A percentile compares a stretch with the other conserved stretches of the same genome.
These are phyloP conservation scores for Nothopassalora personata DNA, from an alignment of 2,329 filamentous ascomycete genomes.

Conservation along the genomic window DNA sequence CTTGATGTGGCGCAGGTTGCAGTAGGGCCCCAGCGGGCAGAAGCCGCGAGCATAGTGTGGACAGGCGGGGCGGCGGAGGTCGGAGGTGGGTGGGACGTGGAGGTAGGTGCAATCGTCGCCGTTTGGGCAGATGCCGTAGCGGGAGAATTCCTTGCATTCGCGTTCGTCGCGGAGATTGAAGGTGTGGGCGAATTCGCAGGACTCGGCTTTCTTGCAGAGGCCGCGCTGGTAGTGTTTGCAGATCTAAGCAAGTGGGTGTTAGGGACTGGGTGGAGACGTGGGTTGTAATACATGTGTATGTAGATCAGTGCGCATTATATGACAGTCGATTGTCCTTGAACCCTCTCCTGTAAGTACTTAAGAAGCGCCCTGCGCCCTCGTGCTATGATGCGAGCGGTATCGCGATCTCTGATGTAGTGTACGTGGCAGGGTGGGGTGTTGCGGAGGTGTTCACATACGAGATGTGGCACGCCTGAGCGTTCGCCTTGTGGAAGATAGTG, in stretches of 20 bases:
- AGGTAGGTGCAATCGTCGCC: slow-evolving; percentile 74
- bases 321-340: neutral
- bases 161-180: slow-evolving; percentile 98
- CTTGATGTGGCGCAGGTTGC: slow-evolving; percentile 82
- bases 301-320: neutral
- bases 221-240: slow-evolving; percentile 79
- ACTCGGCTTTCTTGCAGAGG: slow-evolving; percentile 94
- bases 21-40: slow-evolving; percentile 82
- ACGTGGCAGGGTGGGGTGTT: neutral
- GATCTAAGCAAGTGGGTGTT: neutral
- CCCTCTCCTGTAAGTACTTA: neutral
- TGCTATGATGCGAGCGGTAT: neutral
- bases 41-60: slow-evolving; percentile 86
- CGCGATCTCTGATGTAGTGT: neutral
- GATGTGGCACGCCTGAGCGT: slow-evolving; percentile 35
- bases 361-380: neutral
- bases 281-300: neutral
- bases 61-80: slow-evolving; percentile 60
- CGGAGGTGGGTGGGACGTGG: slow-evolving; percentile 61
- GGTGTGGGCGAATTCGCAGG: slow-evolving; percentile 96
- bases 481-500: slow-evolving; percentile 55
- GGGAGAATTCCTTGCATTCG: slow-evolving; percentile 93
- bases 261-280: neutral
- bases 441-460: slow-evolving; percentile 75
- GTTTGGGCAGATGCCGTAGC: slow-evolving; percentile 91